phyloP scores from a whole-genome alignment of 2,329 filamentous ascomycete species.

The Fusarium oxysporum region DNA sequence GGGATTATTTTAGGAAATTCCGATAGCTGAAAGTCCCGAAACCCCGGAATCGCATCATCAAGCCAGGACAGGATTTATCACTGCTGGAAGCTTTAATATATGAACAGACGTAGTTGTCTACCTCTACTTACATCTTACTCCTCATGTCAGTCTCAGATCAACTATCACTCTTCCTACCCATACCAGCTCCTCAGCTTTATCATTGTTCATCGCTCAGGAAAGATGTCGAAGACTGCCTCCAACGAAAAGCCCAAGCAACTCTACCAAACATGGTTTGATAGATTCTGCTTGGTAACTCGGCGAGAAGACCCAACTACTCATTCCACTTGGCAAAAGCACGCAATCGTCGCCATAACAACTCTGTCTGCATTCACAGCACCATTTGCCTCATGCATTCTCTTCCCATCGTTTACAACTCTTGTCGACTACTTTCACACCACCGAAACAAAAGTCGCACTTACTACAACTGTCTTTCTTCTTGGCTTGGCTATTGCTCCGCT shows the following conservation, averaged over 20 bases:
- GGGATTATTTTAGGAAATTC: not conserved
- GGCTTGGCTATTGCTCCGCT: not conserved
- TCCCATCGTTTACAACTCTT: slow-evolving; percentile 1
- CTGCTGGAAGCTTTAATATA: not conserved
- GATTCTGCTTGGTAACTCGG: not conserved
- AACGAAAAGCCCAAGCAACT: not conserved
- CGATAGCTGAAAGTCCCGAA: not conserved
- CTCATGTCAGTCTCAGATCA: rapidly evolving
- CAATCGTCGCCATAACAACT: not conserved
- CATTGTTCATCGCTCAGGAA: rapidly evolving
- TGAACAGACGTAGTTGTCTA: not conserved
- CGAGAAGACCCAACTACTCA: not conserved
- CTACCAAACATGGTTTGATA: not conserved
- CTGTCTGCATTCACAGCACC: not conserved
- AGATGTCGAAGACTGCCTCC: not conserved
- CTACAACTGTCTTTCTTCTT: not conserved
- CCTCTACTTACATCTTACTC: not conserved
- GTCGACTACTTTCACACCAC: slow-evolving; percentile 3
- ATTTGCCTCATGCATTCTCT: not conserved
- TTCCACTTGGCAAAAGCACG: not conserved
- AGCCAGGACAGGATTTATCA: not conserved
- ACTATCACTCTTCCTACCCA: rapidly evolving
- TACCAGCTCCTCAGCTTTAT: too few species aligned
- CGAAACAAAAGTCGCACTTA: not conserved
- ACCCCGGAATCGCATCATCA: not conserved